Conservation (phyloP, 192 early-diverging fungal species). For the Hyaloraphidium curvatum region DNA sequence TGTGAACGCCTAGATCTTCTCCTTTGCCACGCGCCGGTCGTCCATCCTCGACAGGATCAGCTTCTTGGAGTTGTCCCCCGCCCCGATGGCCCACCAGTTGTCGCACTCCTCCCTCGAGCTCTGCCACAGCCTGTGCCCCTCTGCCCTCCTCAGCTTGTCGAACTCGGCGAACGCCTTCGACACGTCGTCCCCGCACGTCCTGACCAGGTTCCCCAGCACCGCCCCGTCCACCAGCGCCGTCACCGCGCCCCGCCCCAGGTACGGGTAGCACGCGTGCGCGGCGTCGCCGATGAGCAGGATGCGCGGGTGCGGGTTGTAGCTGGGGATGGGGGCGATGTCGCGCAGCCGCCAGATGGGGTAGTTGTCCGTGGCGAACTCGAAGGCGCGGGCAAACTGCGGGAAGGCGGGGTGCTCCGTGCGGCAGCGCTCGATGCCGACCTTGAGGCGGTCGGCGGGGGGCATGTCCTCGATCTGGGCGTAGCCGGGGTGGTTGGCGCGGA, state of each 20-base stretch:
- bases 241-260: neutral
- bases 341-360: neutral
- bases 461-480: neutral
- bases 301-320: neutral
- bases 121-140: neutral
- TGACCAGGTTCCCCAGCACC: neutral
- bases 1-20: too few species aligned
- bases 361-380: neutral
- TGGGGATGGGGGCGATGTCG: neutral
- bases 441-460: neutral
- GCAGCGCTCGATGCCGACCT: neutral
- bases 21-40: neutral
- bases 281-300: neutral
- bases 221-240: neutral
- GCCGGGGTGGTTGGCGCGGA: neutral
- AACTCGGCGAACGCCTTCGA: neutral
- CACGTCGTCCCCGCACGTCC: too few species aligned
- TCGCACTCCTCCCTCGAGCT: neutral
- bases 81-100: constrained; percentile 2
- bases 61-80: neutral
- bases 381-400: neutral
- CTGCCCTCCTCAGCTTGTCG: too few species aligned
- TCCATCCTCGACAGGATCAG: neutral
- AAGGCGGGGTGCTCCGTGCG: neutral
- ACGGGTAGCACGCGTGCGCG: neutral